Base-by-base conservation (phyloP, 768 basidiomycete genomes). In the Suillus subaureus region DNA sequence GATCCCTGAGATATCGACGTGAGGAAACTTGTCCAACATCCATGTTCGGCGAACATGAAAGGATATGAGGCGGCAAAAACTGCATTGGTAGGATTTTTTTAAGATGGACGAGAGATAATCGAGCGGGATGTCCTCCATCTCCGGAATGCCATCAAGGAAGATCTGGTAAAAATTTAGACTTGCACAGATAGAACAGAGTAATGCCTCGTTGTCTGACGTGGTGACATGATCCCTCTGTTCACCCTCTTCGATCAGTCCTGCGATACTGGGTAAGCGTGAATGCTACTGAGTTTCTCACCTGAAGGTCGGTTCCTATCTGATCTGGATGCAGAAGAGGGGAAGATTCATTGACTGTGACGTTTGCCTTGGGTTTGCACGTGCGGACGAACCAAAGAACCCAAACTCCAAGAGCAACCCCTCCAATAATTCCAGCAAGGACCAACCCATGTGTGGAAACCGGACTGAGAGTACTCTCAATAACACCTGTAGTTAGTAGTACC, bases 141-240 rank as follows among this genome's bases (percentile, higher is more conserved):
- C 39, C 8, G 26, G 35, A 4, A 64, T 35, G 15, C 63, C 63
- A 62, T 64, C 13, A 9, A 58, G 63, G 54, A 64, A 58, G 9
- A 64, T 39, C n/a, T 39, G 33, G 16, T 51, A 42, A 39, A 65
- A 49, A 54, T 64, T 4, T 9, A 64, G 23, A 31, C 37, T 23
- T 43, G 64, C 45, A 64, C 64, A 65, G 16, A 61, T 55, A 2
- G 62, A 35, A 31, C 64, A 65, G 33, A 63, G 47, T 62, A 61
- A 18, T 31, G 63, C 11, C 12, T 55, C 12, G 33, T 35, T 15
- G 54, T 55, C 6, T 35, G 2, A n/a, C 33, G 33, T 33, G 35
- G 54, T 13, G 12, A 6, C 3, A 33, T n/a, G 6, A 8, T n/a
- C 31, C 33, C 54, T 55, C 33, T 35, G 31, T 55, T 55, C 33